A percentile compares a stretch with the other conserved stretches of the same genome.
Conservation (phyloP, 352 stramenopile genomes). For the Globisporangium middletonii region DNA sequence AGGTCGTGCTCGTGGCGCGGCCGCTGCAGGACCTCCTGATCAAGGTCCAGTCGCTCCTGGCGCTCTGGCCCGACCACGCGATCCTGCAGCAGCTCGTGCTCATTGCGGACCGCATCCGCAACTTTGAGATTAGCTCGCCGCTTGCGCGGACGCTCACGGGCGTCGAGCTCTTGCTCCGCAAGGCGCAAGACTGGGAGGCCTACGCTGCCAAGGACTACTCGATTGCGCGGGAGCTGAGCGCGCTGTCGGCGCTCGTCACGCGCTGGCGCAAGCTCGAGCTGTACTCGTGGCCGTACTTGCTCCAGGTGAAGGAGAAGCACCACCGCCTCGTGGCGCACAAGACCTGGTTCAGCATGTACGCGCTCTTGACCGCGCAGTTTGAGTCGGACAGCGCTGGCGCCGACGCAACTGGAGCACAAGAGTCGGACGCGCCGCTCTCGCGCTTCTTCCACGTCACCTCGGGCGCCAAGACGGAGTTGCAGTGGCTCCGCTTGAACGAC, state of each 20-base stretch:
- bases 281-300: constrained; percentile 94
- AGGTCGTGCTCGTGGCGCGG: constrained; percentile 86
- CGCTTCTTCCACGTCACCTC: constrained; percentile 3
- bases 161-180: constrained; percentile 94
- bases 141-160: constrained; percentile 91
- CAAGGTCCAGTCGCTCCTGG: constrained; percentile 88
- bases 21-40: constrained; percentile 88
- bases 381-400: constrained; percentile 30
- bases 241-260: constrained; percentile 93
- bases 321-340: constrained; percentile 72
- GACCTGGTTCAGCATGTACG: constrained; percentile 88
- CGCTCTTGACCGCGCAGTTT: constrained; percentile 74
- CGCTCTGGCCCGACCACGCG: constrained; percentile 95
- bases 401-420: background rate
- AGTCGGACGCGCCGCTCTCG: constrained; percentile 6
- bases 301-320: constrained; percentile 87
- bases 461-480: constrained; percentile 19
- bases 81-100: constrained; percentile 94
- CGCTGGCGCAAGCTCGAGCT: constrained; percentile 98
- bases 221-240: constrained; percentile 86
- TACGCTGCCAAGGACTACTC: constrained; percentile 91
- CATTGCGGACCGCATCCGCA: constrained; percentile 84
- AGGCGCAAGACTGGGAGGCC: constrained; percentile 98
- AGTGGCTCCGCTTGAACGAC: constrained; percentile 65
- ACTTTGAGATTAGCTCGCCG: constrained; percentile 83